Base-by-base conservation (phyloP, 352 stramenopile genomes). In the Salisapilia sapeloensis region DNA sequence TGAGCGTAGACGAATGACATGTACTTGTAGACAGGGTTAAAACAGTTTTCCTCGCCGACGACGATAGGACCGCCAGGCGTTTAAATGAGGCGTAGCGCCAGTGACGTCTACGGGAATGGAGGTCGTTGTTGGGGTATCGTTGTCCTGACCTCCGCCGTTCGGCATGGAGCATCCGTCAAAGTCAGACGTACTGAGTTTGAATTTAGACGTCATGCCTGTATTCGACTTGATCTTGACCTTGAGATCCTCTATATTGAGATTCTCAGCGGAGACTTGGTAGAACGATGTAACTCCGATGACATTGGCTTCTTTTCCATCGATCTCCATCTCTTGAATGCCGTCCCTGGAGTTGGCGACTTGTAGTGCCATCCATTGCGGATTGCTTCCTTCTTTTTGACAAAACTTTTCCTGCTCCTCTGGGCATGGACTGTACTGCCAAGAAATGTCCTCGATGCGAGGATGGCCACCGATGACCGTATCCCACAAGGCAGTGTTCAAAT, bases 381-480 rank as follows among this genome's bases (percentile, higher is more conserved):
- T 77, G 48, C 62, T 77, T 17, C 65, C 65, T 46, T 72, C 56
- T 35, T 81, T 81, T 38, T 64, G 51, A 48, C 63, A 81, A 29
- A 77, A 71, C 24, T 72, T 69, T 20, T 69, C 59, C 15, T 63
- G 46, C 22, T 72, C 65, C 35, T 70, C 55, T 2, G 60, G 60
- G 39, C 65, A 81, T 4, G 61, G 43, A 31, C 49, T 64, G 40
- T 74, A 79, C 15, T 49, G 22, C 66, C 66, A 82, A 28, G 53
- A 56, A 33, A 80, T 77, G 20, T 48, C 28, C 12, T 61, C 53
- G 17, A 67, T 50, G 31, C 55, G 53, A 17, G 62, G 61, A 33
- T 72, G 52, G 4, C 55, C 56, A 21, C 66, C 66, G 2, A 74
- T 54, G 33, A 69, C 46, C 5, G 48, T 52, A 24, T 76, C 46